phyloP scores from a whole-genome alignment of 768 basidiomycete species.

The Leccinum subtestaceum region DNA sequence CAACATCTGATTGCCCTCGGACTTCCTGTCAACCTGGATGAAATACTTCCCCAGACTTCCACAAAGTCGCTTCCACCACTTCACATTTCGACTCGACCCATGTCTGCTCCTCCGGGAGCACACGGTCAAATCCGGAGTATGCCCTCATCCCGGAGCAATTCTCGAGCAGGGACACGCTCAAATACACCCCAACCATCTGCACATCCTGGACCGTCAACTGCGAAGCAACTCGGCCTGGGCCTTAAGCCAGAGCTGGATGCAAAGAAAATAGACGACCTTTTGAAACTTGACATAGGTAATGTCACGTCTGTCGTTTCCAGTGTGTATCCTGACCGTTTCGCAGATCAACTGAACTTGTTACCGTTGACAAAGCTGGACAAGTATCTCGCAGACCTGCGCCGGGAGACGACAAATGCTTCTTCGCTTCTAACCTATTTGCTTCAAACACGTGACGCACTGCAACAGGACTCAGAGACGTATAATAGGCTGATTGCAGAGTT shows the following conservation, averaged over 20 bases:
- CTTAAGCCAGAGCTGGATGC: constrained; percentile 73
- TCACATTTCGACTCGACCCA: constrained; percentile 78
- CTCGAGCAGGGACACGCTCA: constrained; percentile 51
- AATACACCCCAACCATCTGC: constrained; percentile 44
- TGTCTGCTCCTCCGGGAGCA: constrained; percentile 73
- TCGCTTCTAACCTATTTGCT: constrained; percentile 75
- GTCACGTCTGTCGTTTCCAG: background rate
- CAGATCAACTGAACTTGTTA: constrained; percentile 72
- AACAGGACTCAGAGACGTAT: constrained; percentile 87
- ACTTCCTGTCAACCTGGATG: constrained; percentile 93
- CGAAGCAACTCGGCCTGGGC: constrained; percentile 56
- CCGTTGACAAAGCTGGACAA: constrained; percentile 66
- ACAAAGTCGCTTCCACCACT: constrained; percentile 72
- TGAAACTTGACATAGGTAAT: constrained; percentile 65
- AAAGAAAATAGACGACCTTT: constrained; percentile 59
- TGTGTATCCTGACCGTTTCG: constrained; percentile 5
- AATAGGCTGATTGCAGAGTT: constrained; percentile 89
- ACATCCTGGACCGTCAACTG: constrained; percentile 29
- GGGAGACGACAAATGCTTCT: constrained; percentile 74
- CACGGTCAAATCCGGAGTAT: constrained; percentile 33
- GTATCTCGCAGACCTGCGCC: constrained; percentile 62
- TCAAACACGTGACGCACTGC: constrained; percentile 75
- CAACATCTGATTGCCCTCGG: constrained; percentile 91
- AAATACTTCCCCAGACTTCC: constrained; percentile 70
- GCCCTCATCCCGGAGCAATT: constrained; percentile 38